phyloP scores from a whole-genome alignment of 768 basidiomycete species.

The Psilocybe sp. region DNA sequence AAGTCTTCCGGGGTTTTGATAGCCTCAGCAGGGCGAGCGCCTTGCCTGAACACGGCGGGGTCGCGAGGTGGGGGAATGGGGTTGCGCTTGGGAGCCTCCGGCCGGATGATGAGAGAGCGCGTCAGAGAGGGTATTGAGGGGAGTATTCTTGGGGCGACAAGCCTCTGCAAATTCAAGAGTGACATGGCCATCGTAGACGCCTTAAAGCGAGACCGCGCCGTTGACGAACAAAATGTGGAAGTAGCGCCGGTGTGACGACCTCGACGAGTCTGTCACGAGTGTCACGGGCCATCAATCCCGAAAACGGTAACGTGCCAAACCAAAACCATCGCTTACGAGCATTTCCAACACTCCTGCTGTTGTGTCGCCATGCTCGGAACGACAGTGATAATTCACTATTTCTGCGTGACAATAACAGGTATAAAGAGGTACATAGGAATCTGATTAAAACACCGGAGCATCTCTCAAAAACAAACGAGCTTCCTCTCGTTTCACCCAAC shows the following conservation, averaged over 20 bases:
- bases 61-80: slow-evolving; percentile 30
- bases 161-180: slow-evolving; percentile 12
- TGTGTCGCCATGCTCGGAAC: neutral
- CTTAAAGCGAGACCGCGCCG: neutral
- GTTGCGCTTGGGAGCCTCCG: slow-evolving; percentile 11
- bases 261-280: neutral
- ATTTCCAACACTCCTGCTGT: neutral
- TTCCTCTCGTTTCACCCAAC: slow-evolving; percentile 93
- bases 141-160: slow-evolving; percentile 19
- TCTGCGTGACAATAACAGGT: too few relatives aligned
- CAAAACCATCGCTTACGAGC: neutral
- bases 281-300: neutral
- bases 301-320: neutral
- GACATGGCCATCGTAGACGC: slow-evolving; percentile 7
- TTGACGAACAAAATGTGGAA: neutral
- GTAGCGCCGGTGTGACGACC: neutral
- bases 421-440: neutral
- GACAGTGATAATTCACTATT: neutral
- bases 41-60: slow-evolving; percentile 10
- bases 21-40: slow-evolving; percentile 11
- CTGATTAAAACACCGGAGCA: slow-evolving; percentile 72
- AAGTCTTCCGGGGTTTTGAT: slow-evolving; percentile 55
- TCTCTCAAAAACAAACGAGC: slow-evolving; percentile 74
- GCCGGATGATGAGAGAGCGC: slow-evolving; percentile 33
- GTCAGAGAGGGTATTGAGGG: slow-evolving; percentile 22